These are phyloP conservation scores for Dothiorella sarmentorum DNA, from an alignment of 2,329 filamentous ascomycete genomes.

Conservation along the genomic window DNA sequence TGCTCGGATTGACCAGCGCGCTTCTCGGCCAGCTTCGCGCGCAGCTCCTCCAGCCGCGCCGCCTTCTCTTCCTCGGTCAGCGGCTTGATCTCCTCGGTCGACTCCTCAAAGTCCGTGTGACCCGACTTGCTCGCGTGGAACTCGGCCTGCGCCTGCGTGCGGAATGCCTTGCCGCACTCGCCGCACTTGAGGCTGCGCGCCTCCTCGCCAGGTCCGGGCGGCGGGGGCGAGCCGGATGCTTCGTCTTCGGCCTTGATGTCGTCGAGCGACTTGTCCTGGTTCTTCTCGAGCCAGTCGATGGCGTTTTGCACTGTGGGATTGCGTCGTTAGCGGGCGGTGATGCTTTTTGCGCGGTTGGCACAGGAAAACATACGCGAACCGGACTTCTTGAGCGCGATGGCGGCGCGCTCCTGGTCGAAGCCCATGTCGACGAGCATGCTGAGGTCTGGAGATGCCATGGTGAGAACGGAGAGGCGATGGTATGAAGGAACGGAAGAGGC, in stretches of 20 bases:
- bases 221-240: conserved; percentile 51
- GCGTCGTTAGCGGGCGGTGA: conserved; percentile 19
- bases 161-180: conserved; percentile 89
- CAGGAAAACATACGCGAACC: conserved; percentile 71
- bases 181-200: conserved; percentile 87
- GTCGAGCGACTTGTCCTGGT: conserved; percentile 82
- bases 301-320: conserved; percentile 74
- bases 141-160: conserved; percentile 74
- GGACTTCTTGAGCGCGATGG: conserved; percentile 78
- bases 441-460: conserved; percentile 51
- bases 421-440: conserved; percentile 64
- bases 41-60: conserved; percentile 71
- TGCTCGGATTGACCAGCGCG: conserved; percentile 62
- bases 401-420: conserved; percentile 78
- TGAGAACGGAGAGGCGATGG: background rate
- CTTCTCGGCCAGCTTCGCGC: conserved; percentile 69
- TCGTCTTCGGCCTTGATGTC: conserved; percentile 60
- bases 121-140: conserved; percentile 84
- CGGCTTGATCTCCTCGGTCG: conserved; percentile 85
- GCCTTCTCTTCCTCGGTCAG: conserved; percentile 90
- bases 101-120: conserved; percentile 71
- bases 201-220: conserved; percentile 66
- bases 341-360: background rate
- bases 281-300: conserved; percentile 90
- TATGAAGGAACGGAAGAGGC: too few relatives aligned